Base-by-base conservation (phyloP, 2,329 filamentous ascomycete species). In the Cadophora luteo-olivacea region DNA sequence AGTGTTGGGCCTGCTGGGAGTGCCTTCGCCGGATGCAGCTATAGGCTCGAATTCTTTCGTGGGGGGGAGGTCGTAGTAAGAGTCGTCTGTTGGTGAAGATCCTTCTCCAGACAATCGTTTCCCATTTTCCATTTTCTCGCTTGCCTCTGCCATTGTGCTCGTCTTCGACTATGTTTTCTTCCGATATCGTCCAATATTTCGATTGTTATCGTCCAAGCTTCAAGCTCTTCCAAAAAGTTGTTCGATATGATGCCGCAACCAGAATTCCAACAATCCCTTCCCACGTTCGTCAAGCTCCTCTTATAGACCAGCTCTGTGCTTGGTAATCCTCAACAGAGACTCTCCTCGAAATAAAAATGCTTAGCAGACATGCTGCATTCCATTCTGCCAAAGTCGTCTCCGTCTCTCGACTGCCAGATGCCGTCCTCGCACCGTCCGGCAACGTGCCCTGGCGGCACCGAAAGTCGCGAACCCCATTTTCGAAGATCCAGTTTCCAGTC, bases 1-100 rank as follows among this genome's bases (percentile, higher is more conserved):
- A 19, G 72, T 65, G 32, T 68, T 66, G 11, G 67, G 38, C 29
- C 68, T 68, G 65, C 66, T 72, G 6, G 51, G 52, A 38, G 24
- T 38, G 16, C 29, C 65, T 32, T 69, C 57, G 11, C 29, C 22
- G 8, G 41, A 33, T 48, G 41, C 62, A 16, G 57, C 67, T 25
- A 75, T 74, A n/a, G 73, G 68, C n/a, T 58, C 70, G 65, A 73
- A 75, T 61, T 75, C 71, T 60, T 68, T 73, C 25, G 65, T 11
- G 19, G 65, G 57, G 16, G 64, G 64, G 19, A 66, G 66, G 45
- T 64, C 54, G 52, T 65, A 41, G n/a, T 41, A 55, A 7, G 65
- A 67, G 11, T 68, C 68, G 19, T 64, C 65, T 41, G 58, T 55
- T 19, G 65, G 55, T 12, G 68, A 69, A 8, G 6, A 51, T 38